These are phyloP conservation scores for Apiotrichum montevideense DNA, from an alignment of 1,284 basidiomycete genomes.

Conservation along the genomic window DNA sequence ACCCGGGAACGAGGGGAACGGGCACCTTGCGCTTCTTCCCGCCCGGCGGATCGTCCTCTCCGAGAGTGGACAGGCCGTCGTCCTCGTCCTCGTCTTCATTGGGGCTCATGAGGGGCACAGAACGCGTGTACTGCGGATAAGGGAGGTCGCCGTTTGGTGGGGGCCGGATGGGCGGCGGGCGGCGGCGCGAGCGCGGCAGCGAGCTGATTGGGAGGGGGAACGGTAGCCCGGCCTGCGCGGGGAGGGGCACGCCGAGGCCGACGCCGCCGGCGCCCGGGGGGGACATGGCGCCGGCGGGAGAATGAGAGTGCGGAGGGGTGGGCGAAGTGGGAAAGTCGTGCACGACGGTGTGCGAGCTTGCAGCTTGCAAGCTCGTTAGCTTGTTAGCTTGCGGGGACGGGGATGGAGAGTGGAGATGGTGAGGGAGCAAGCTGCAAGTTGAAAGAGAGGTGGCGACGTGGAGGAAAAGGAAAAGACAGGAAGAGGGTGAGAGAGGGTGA, in stretches of 20 bases:
- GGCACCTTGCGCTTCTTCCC: conserved; percentile 40
- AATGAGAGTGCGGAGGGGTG: background rate
- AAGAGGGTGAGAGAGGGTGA: no score
- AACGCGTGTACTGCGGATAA: background rate
- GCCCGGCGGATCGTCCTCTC: conserved; percentile 27
- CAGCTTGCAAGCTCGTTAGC: no score
- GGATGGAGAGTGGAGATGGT: no score
- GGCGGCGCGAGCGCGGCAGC: background rate
- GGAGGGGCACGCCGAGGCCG: background rate
- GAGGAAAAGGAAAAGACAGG: no score
- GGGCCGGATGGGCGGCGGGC: background rate
- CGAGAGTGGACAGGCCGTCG: background rate
- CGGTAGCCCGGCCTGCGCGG: background rate
- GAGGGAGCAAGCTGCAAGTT: no score
- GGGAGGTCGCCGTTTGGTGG: background rate
- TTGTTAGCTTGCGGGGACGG: no score
- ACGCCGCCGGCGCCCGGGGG: conserved; percentile 14
- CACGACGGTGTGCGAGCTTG: no score
- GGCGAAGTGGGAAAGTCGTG: background rate
- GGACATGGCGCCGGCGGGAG: conserved; percentile 13
- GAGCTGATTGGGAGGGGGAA: background rate
- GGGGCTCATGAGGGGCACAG: conserved; percentile 1
- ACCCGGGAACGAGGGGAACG: conserved; percentile 15
- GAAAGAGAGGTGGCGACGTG: no score
- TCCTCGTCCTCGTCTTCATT: conserved; percentile 12